Conservation (phyloP, 2,329 filamentous ascomycete genomes). For the Coniochaeta sp. region DNA sequence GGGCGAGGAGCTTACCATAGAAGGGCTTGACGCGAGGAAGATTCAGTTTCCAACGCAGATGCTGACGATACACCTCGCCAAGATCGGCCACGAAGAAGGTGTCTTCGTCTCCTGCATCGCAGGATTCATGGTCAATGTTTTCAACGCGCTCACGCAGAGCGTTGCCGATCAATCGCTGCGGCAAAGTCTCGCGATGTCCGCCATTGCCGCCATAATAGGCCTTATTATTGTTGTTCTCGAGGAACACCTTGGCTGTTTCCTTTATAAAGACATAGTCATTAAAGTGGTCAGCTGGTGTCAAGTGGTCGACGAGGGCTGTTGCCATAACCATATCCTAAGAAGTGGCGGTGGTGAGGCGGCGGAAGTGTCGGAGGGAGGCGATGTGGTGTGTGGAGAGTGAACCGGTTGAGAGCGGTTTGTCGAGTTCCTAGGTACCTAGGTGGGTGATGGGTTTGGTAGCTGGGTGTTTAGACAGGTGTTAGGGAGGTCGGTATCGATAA, state of each 20-base stretch:
- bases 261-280: constrained; percentile 42
- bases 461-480: constrained; percentile 45
- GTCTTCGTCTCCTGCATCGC: constrained; percentile 89
- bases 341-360: constrained; percentile 13
- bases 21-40: constrained; percentile 90
- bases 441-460: constrained; percentile 10
- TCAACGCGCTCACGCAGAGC: constrained; percentile 81
- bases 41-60: constrained; percentile 95
- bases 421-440: neutral
- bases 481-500: constrained; percentile 94
- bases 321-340: constrained; percentile 58
- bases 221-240: constrained; percentile 26
- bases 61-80: constrained; percentile 97
- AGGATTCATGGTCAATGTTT: constrained; percentile 77
- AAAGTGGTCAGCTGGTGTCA: constrained; percentile 31
- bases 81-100: constrained; percentile 98
- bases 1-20: constrained; percentile 59
- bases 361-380: constrained; percentile 6
- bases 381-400: constrained; percentile 4
- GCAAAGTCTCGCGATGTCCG: constrained; percentile 17
- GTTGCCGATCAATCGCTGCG: constrained; percentile 79
- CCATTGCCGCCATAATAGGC: constrained; percentile 33
- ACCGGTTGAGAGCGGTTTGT: neutral
- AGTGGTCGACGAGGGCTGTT: constrained; percentile 49
- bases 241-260: constrained; percentile 24